Conservation (phyloP, 164 flowering plant genomes). For the Saururus chinensis region DNA sequence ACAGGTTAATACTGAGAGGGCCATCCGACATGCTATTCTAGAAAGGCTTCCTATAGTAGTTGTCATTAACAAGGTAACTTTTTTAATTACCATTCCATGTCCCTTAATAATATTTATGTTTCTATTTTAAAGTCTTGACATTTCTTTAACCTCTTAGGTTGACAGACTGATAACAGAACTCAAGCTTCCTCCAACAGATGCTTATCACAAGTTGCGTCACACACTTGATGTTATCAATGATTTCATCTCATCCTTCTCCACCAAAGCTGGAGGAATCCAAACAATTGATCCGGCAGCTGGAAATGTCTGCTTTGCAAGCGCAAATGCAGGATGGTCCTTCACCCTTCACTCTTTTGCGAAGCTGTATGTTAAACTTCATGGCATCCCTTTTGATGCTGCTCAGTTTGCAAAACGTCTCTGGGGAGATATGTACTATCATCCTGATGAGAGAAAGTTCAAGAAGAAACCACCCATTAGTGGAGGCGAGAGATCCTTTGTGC, state of each 20-base stretch:
- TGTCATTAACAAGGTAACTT: constrained; percentile 83
- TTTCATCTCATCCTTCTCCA: constrained; percentile 72
- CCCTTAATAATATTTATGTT: neutral
- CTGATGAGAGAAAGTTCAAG: constrained; percentile 56
- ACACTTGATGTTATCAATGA: constrained; percentile 80
- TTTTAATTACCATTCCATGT: neutral
- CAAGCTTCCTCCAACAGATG: constrained; percentile 91
- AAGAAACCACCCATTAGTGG: constrained; percentile 70
- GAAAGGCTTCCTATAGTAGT: constrained; percentile 91
- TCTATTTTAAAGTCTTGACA: neutral
- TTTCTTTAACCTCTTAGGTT: constrained; percentile 38
- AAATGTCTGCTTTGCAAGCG: constrained; percentile 98
- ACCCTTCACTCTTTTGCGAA: constrained; percentile 95
- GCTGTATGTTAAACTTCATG: constrained; percentile 87
- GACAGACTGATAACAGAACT: constrained; percentile 98
- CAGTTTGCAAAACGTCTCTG: constrained; percentile 92
- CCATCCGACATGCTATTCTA: constrained; percentile 97
- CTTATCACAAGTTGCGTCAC: constrained; percentile 85
- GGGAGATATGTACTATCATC: constrained; percentile 89
- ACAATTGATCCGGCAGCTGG: constrained; percentile 84
- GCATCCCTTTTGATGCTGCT: constrained; percentile 76
- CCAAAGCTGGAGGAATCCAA: constrained; percentile 80
- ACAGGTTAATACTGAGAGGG: constrained; percentile 97
- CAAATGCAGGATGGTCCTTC: constrained; percentile 95
- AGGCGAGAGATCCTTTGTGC: constrained; percentile 90